Conservation (phyloP, 2,329 filamentous ascomycete species). For the Botrytis galanthina region DNA sequence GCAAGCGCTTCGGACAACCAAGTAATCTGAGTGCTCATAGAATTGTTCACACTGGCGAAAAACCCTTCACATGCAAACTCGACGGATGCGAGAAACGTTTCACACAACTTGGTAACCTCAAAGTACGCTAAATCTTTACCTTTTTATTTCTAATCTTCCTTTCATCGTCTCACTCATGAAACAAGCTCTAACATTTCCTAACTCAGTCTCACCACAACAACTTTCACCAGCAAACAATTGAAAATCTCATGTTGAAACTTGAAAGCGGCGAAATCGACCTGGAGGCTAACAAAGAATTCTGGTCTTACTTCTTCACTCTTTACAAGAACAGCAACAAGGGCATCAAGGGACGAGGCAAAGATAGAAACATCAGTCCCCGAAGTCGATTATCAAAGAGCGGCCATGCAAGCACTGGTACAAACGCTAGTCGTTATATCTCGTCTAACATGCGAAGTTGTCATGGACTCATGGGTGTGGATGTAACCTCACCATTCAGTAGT, state of each 20-base stretch:
- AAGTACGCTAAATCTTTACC: slow-evolving; percentile 50
- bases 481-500: background rate
- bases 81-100: slow-evolving; percentile 75
- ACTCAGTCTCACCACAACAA: slow-evolving; percentile 44
- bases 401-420: background rate
- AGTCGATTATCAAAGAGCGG: background rate
- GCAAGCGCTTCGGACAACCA: slow-evolving; percentile 6
- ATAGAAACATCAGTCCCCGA: slow-evolving; percentile 58
- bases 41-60: slow-evolving; percentile 25
- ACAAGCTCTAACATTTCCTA: background rate
- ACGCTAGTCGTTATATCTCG: slow-evolving; percentile 6
- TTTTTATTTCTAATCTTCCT: background rate
- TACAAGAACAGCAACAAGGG: slow-evolving; percentile 99
- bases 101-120: slow-evolving; percentile 87
- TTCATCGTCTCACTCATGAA: background rate
- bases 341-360: slow-evolving; percentile 92
- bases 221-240: slow-evolving; percentile 76
- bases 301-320: slow-evolving; percentile 79
- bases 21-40: slow-evolving; percentile 5
- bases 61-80: slow-evolving; percentile 56
- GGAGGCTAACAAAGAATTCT: slow-evolving; percentile 69
- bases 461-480: slow-evolving; percentile 25
- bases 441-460: slow-evolving; percentile 23
- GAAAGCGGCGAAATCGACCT: slow-evolving; percentile 61
- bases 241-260: slow-evolving; percentile 64